Conservation (phyloP, 2,329 filamentous ascomycete genomes). For the Cordyceps cicadae region DNA sequence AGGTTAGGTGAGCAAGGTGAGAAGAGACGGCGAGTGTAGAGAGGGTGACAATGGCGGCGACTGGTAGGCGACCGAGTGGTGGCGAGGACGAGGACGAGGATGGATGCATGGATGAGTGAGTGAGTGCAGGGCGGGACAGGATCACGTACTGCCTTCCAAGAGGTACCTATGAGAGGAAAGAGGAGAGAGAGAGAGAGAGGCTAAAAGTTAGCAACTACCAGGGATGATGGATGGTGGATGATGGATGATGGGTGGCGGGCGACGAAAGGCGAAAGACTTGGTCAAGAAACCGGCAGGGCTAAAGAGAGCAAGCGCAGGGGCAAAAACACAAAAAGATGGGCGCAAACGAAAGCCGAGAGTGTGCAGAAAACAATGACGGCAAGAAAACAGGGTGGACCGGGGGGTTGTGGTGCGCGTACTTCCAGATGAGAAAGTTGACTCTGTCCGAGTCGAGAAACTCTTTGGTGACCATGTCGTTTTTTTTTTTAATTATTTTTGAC, state of each 20-base stretch:
- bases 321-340: not conserved
- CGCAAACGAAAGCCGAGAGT: constrained; percentile 10
- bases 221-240: too few relatives aligned
- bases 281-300: not conserved
- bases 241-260: too few relatives aligned
- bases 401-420: constrained; percentile 40
- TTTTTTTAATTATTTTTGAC: too few relatives aligned
- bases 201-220: constrained; percentile 9
- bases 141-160: constrained; percentile 50
- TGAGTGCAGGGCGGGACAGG: too few relatives aligned
- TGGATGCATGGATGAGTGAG: not conserved
- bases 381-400: constrained; percentile 19
- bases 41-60: not conserved
- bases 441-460: constrained; percentile 57
- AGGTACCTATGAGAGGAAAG: constrained; percentile 39
- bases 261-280: not conserved
- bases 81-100: not conserved
- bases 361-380: constrained; percentile 15
- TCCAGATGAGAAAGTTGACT: constrained; percentile 65
- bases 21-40: constrained; percentile 3
- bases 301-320: not conserved
- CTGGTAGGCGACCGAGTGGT: not conserved
- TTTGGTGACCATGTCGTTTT: constrained; percentile 41
- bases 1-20: constrained; percentile 11
- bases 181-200: too few relatives aligned